Base-by-base conservation (phyloP, 495 filamentous ascomycete genomes). In the Cladorrhinum samala region DNA sequence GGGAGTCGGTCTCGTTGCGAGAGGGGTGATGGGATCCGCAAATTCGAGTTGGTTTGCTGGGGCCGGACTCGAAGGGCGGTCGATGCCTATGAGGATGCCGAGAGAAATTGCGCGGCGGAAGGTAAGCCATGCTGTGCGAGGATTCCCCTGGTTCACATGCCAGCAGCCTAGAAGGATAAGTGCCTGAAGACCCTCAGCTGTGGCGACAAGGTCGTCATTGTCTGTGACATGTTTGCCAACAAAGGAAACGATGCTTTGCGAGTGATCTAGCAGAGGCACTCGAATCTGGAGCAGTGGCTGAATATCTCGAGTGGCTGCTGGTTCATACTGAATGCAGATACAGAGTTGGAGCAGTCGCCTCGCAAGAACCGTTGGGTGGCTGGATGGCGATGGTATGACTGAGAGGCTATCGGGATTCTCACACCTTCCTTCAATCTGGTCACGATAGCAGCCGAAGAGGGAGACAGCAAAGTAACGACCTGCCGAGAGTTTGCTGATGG, bases 161-260 rank as follows among this genome's bases (percentile, higher is more conserved):
- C 69, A 73, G 23, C 71, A 18, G 3, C 67, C 58, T 24, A 69
- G 54, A 0, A 76, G 49, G 27, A 64, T 52, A 7, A 78, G 57
- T 44, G 65, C 66, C 51, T 78, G 69, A 2, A 77, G 57, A 9
- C 73, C 75, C 50, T 77, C 72, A 14, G 66, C 61, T 6, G 67
- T 75, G n/a, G 63, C 64, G 2, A 81, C 57, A 0, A 81, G 57
- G 39, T 72, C 72, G 43, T 83, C 77, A 37, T 80, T 73, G 16
- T 71, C 76, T 16, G 71, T 72, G 7, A 80, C 69, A 16, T 72
- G 60, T 11, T 70, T 57, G 13, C 63, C 64, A 14, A 77, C 70
- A 0, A 61, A 50, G 8, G 64, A 55, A n/a, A 74, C 56, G 27
- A 71, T 72, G 44, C 60, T 65, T 4, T 47, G 57, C 37, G 74